Base-by-base conservation (phyloP, 2,329 filamentous ascomycete species). In the Penicillium rolfsii region DNA sequence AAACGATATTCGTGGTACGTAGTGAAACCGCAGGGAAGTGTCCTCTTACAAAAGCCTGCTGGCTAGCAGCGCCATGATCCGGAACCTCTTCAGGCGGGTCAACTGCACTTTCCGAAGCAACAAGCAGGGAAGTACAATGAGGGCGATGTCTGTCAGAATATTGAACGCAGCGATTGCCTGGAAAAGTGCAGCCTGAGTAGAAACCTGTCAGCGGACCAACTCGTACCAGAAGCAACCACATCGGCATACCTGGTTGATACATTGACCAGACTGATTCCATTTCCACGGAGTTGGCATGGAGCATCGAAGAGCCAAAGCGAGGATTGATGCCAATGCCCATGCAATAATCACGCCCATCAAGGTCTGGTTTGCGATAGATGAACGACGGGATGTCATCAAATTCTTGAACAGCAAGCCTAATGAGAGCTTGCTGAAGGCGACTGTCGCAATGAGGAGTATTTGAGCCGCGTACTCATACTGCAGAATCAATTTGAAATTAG, bases 391-490 rank as follows among this genome's bases (percentile, higher is more conserved):
- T n/a, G 61, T 63, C 61, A 67, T 66, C 35, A 67, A 35, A 22
- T 56, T 67, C 26, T 65, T 63, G 38, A 69, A 67, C 4, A 69
- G 60, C 1, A 69, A 49, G 6, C 56, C 62, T 16, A 66, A 54
- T 11, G 67, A 69, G 24, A 69, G 56, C 52, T 69, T 69, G 50
- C 65, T 66, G 8, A 66, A 52, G 8, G 67, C 56, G 33, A 67
- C 40, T 4, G 65, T 65, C 8, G 55, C 45, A 24, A 69, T 56
- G 11, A 69, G 57, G 5, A 69, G 54, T 14, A 69, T 66, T 38
- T 69, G 67, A 14, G 67, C 64, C 2, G 60, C 55, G 52, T 69
- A 67, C 59, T 63, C 60, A 33, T 67, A 66, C 65, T 68, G 26
- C 22, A 35, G 4, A 8, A 24, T 35, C n/a, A 11, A 43, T 22